Conservation (phyloP, 169 alveolate species). For the Eimeria brunetti region DNA sequence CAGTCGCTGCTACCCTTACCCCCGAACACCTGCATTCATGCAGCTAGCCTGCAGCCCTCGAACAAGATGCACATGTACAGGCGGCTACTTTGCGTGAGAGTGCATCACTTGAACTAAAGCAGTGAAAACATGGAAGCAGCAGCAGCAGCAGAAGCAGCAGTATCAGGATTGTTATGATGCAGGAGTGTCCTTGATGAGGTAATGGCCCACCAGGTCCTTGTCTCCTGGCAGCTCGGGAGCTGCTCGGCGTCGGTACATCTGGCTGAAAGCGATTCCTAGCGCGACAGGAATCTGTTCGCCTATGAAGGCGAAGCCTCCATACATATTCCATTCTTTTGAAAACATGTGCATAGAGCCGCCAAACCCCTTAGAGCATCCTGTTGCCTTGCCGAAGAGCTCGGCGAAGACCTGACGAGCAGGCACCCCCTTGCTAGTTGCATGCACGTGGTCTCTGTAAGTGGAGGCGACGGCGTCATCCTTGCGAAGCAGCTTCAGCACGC, state of each 20-base stretch:
- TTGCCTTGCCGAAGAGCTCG: conserved; percentile 91
- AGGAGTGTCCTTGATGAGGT: background rate
- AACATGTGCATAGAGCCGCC: conserved; percentile 96
- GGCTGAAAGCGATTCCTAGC: conserved; percentile 85
- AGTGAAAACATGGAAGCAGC: background rate
- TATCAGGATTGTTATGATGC: background rate
- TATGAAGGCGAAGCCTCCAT: conserved; percentile 94
- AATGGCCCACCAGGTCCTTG: conserved; percentile 22
- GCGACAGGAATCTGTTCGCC: conserved; percentile 91
- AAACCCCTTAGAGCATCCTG: conserved; percentile 92
- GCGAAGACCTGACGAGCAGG: conserved; percentile 90
- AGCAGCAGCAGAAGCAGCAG: background rate
- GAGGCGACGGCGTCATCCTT: conserved; percentile 89
- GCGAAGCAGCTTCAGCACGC: conserved; percentile 90
- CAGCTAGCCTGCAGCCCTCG: background rate
- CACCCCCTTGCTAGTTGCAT: conserved; percentile 91
- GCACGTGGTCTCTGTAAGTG: conserved; percentile 94
- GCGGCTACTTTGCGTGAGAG: background rate
- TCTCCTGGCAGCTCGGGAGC: conserved; percentile 60
- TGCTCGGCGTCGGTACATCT: conserved; percentile 82
- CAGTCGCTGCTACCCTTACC: background rate
- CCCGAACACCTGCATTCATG: background rate
- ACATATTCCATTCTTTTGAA: conserved; percentile 86
- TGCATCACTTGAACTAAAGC: background rate
- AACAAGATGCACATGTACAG: background rate